These are phyloP conservation scores for Suhomyces guaymorum DNA, from an alignment of 1,139 yeast genomes.

Conservation along the genomic window DNA sequence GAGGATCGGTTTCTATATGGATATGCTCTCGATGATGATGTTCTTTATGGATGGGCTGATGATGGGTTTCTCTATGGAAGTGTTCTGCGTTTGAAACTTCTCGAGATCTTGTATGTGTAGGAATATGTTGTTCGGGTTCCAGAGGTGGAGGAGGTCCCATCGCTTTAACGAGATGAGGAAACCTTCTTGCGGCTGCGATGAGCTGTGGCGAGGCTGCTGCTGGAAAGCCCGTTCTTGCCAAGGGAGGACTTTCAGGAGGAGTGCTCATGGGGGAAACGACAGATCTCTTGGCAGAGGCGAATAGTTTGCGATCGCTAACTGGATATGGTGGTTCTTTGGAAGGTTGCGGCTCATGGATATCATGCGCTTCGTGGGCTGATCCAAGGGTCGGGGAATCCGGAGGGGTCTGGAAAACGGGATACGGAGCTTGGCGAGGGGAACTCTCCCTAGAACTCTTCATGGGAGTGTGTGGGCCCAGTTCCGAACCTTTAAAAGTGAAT, in stretches of 20 bases:
- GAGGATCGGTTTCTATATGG: slow-evolving; percentile 2
- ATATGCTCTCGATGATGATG: too few relatives aligned
- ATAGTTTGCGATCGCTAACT: slow-evolving; percentile 5
- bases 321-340: slow-evolving; percentile 7
- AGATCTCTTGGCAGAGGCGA: slow-evolving; percentile 1
- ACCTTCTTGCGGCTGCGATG: slow-evolving; percentile 1
- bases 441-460: too few relatives aligned
- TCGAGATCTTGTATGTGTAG: too few relatives aligned
- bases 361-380: slow-evolving; percentile 4
- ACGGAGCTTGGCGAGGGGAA: too few relatives aligned
- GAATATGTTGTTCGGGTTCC: not conserved
- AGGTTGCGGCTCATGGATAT: not conserved
- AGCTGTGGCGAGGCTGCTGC: not conserved
- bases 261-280: slow-evolving; percentile 2
- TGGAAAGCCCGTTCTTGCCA: not conserved
- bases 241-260: slow-evolving; percentile 6
- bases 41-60: too few relatives aligned
- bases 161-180: slow-evolving; percentile 7
- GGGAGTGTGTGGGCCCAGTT: too few relatives aligned
- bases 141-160: too few relatives aligned
- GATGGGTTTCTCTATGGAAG: too few relatives aligned
- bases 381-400: slow-evolving; percentile 9
- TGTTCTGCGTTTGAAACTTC: too few relatives aligned
- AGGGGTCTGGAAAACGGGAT: not conserved
- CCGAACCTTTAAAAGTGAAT: slow-evolving; percentile 4